A percentile compares a stretch with the other conserved stretches of the same genome.
phyloP scores from a whole-genome alignment of 768 basidiomycete genomes.

The Leucosporidium scottii region DNA sequence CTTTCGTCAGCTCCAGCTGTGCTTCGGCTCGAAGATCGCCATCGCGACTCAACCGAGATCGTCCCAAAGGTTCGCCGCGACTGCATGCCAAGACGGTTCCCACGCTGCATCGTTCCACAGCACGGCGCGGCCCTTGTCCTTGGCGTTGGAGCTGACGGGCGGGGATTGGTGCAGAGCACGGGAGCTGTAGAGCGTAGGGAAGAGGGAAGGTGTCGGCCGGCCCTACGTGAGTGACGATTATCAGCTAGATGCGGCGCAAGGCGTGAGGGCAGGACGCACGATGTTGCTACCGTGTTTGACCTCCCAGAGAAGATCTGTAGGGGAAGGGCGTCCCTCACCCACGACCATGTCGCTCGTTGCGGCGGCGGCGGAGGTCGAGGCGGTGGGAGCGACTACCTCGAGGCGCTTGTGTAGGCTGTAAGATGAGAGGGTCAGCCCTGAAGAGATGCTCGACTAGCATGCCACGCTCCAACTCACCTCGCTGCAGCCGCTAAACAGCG shows the following conservation, averaged over 20 bases:
- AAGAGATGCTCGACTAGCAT: neutral
- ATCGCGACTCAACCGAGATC: neutral
- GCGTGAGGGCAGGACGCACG: neutral
- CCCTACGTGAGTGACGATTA: neutral
- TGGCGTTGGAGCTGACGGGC: neutral
- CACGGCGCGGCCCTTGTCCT: neutral
- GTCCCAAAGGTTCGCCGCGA: neutral
- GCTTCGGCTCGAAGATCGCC: neutral
- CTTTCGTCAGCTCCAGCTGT: neutral
- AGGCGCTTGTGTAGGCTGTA: constrained; percentile 4
- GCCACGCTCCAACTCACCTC: neutral
- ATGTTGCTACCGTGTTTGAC: neutral
- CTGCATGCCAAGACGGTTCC: neutral
- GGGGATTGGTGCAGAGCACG: neutral
- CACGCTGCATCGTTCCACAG: neutral
- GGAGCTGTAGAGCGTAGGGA: neutral
- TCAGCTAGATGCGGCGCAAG: neutral
- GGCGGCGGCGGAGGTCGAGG: neutral
- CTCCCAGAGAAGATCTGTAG: constrained; percentile 14
- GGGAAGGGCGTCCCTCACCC: neutral
- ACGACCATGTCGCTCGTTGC: neutral
- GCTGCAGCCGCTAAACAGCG: constrained; percentile 3
- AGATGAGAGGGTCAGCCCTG: no score
- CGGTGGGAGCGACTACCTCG: neutral
- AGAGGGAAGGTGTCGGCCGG: neutral